Evolutionary conservation across 2,329 filamentous ascomycete genomes (phyloP), one percentile per base, ranked within the genome.

Genomic region (Hirsutella rhossiliensis): DNA sequence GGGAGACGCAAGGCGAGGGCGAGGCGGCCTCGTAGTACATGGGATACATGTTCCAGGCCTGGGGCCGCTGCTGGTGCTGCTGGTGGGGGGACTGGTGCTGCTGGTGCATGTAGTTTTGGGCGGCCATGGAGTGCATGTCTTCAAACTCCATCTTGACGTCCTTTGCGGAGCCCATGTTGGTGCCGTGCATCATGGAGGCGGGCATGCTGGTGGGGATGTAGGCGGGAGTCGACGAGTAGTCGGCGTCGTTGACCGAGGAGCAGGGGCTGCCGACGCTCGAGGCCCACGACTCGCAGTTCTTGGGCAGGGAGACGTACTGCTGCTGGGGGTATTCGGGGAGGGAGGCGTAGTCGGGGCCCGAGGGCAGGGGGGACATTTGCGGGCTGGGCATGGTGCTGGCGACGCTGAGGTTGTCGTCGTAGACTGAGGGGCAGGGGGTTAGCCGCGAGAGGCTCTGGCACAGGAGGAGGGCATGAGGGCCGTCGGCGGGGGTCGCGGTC

Each of bases 201-300:
- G 71, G 69, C 18, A 70, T 64, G 49, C 69, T 73, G 20, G 69
- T 70, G 9, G 71, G 67, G 47, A 73, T 69, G 54, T 73, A 75
- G 48, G 52, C 59, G 27, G 54, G 52, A 41, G 43, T 49, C 43
- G 54, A 56, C 46, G 58, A 63, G 54, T 71, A 72, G 41, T 75
- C 71, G 41, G 73, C 69, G 41, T 64, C 62, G 42, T 62, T 62
- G 38, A 62, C 64, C 2, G 71, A 72, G 3, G 72, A 74, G 3
- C 69, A 66, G 17, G 72, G 72, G 54, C 71, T 75, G 18, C 72
- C 73, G 11, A 70, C 70, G 41, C 64, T 71, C 41, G 71, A 72
- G 15, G 68, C 60, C 71, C 71, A 75, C 20, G 64, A 57, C 47
- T 72, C 70, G 48, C 65, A 64, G 41, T 62, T 63, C 55, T 66